These are phyloP conservation scores for Chloris gayana DNA, from an alignment of 176 grass and related monocot genomes.

Conservation along the genomic window DNA sequence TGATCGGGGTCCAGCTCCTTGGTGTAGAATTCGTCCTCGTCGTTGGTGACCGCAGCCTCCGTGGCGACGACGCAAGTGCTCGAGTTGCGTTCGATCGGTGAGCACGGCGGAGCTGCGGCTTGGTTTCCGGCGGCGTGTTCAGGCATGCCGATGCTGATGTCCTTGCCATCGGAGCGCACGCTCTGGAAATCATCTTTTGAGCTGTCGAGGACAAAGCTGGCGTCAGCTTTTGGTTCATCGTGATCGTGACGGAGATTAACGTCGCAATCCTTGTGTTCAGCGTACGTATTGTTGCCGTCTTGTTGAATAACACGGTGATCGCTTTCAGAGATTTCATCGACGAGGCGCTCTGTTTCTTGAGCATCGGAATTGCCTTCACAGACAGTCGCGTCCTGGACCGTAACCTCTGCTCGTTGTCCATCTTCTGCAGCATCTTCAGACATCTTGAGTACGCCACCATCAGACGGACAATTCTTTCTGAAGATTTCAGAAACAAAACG, in stretches of 20 bases:
- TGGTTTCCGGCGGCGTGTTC: neutral
- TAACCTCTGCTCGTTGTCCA: neutral
- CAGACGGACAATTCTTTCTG: neutral
- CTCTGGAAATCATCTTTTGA: constrained; percentile 29
- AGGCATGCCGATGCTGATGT: neutral
- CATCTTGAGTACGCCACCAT: neutral
- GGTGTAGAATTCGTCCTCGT: constrained; percentile 20
- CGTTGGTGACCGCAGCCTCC: neutral
- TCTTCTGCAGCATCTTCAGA: neutral
- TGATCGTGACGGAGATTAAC: neutral
- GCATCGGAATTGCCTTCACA: neutral
- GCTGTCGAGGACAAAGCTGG: constrained; percentile 3
- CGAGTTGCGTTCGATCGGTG: neutral
- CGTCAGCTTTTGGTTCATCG: neutral
- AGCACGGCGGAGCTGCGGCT: neutral
- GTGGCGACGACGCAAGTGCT: neutral
- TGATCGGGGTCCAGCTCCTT: constrained; percentile 28
- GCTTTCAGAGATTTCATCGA: neutral
- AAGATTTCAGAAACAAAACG: constrained; percentile 12
- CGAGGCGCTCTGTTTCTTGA: neutral
- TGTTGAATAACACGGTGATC: neutral
- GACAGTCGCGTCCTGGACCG: neutral
- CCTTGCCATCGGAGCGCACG: constrained; percentile 11
- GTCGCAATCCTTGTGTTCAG: neutral
- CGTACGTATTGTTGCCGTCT: neutral